Base-by-base conservation (phyloP, 164 flowering plant species). In the Paratinospora sagittata region DNA sequence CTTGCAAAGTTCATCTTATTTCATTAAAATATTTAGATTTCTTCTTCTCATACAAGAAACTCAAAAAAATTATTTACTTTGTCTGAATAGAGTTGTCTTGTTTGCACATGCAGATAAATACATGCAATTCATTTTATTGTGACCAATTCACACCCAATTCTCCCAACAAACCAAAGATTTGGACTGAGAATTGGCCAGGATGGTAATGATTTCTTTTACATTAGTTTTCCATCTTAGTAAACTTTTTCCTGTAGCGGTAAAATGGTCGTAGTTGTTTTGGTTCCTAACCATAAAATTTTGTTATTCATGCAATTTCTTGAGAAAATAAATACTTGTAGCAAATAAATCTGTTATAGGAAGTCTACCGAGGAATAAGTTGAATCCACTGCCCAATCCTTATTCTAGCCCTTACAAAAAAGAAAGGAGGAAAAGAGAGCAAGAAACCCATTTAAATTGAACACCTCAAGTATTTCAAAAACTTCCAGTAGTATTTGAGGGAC, bases 151-250 rank as follows among this genome's bases (percentile, higher is more conserved):
- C 78, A 55, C 98, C 99, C 24, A 87, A 79, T 74, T 86, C 83
- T 73, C 84, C 84, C 24, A 82, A 85, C 80, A 88, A 84, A 79
- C 99, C 99, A 33, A 96, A 96, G 75, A 75, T 96, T 19, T 96
- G 99, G 98, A 96, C 99, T 17, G 98, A 96, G 82, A 96, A 96
- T 72, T 96, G 99, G 99, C 99, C 99, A 70, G 99, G 99, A 87
- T 96, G 99, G 99, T 96, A 90, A 72, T 60, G 67, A 64, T 66
- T 62, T 17, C 27, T 67, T 52, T 68, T 36, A 47, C 27, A 14
- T 62, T 17, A 70, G 21, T 69, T 6, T 72, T 47, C 27, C 3
- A 14, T 70, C 39, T 47, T 66, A 23, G 24, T 36, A n/a, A n/a
- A 26, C 55, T 39, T 55, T 58, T 47, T 0, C 30, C 8, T 55